Evolutionary conservation across 306 rosid species (phyloP).

Genomic region (Astragalus glycyphyllos): DNA sequence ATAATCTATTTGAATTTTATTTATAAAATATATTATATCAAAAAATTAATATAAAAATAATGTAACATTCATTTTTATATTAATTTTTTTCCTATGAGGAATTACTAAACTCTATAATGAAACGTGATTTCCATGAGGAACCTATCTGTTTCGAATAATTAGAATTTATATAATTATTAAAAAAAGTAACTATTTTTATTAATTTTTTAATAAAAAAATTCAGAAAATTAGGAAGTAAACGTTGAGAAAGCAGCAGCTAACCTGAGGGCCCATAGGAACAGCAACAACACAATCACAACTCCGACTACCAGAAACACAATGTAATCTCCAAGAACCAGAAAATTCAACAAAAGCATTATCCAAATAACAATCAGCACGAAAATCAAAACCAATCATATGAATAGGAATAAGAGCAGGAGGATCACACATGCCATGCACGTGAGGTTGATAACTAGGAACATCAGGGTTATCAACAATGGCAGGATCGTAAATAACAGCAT

Average conservation of each 20-base stretch:
- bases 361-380: conserved; percentile 54
- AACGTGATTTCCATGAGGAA: too few relatives aligned
- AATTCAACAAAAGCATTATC: conserved; percentile 60
- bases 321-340: conserved; percentile 69
- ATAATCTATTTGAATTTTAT: too few relatives aligned
- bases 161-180: too few relatives aligned
- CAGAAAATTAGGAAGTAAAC: background rate
- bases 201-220: background rate
- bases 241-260: background rate
- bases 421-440: conserved; percentile 82
- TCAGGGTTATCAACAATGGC: conserved; percentile 86
- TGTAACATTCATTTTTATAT: too few relatives aligned
- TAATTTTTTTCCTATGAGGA: too few relatives aligned
- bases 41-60: too few relatives aligned
- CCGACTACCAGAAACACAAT: conserved; percentile 72
- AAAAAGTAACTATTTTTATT: too few relatives aligned
- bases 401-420: conserved; percentile 85
- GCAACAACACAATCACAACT: conserved; percentile 65
- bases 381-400: conserved; percentile 66
- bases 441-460: conserved; percentile 89
- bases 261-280: conserved; percentile 66
- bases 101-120: too few relatives aligned
- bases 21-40: too few relatives aligned
- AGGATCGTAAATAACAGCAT: conserved; percentile 72
- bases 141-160: too few relatives aligned